Base-by-base conservation (phyloP, 2,329 filamentous ascomycete genomes). In the Pestalotiopsis sp. region DNA sequence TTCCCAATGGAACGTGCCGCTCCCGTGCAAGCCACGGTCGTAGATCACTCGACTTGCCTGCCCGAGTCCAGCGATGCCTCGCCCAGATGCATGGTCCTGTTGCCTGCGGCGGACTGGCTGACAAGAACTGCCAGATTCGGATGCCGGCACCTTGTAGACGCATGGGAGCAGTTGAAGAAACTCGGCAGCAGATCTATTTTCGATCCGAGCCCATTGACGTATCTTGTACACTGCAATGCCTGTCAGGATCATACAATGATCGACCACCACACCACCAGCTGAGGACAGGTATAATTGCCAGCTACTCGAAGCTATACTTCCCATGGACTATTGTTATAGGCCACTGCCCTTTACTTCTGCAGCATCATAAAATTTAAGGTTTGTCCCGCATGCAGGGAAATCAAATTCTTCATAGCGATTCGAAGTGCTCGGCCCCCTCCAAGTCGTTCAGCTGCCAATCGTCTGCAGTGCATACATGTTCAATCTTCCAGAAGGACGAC, bases 321-420 rank as follows among this genome's bases (percentile, higher is more conserved):
- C 45, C 4, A n/a, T 2, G 31, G 45, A 52, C 45, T 59, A 27
- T 27, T 20, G 25, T n/a, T 13, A 36, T 52, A 52, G 45, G 45
- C 25, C 57, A 36, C 57, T 59, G 23, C 23, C 23, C 57, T 27
- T 59, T 27, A 59, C 23, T 23, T 36, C 20, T 27, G 57, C 57
- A 59, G 57, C 57, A 59, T 59, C 57, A 27, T 59, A 62, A 38
- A 39, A 38, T 62, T 62, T 62, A 62, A 62, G 59, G 59, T 62
- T 62, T 62, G 27, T 39, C 27, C 36, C 36, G 25, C 31, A 62
- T 62, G 59, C 31, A 36, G 59, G 59, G 25, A 62, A 20, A 27
- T 20, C 31, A 31, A 39, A 36, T 62, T 20, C 45, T 62, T 62
- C 59, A 20, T 62, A 36, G 27, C 59, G 38, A 62, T 39, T 20